Base-by-base conservation (phyloP, 1,284 basidiomycete genomes). In the Coniferiporia sulphurascens region DNA sequence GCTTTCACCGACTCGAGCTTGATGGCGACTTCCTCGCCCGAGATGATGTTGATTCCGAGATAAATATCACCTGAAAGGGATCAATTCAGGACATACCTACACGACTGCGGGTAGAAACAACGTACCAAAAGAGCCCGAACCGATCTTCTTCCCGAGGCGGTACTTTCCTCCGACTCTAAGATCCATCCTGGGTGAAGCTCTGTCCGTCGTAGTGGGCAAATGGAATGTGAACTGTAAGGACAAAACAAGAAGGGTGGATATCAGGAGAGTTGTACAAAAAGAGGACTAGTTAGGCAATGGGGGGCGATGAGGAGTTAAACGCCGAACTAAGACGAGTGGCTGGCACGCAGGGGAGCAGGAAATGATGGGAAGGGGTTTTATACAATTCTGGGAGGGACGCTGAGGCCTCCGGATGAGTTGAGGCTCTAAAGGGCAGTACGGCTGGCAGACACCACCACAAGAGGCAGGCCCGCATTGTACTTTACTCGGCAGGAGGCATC, bases 1-100 rank as follows among this genome's bases (percentile, higher is more conserved):
- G 97, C 96, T 78, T 99, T 99, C 77, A 98, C 93, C 0, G 95
- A 98, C 78, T 99, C 97, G 68, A 99, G 90, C 79, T 99, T 99
- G 85, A 99, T 98, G 71, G 95, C 97, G 61, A 99, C 97, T 74
- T 98, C 96, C 74, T 99, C 95, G 54, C 96, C 96, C n/a, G 95
- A 98, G 73, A 99, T 98, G 78, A 99, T 98, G 83, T 99, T 98
- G 76, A 98, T 95, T 64, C 97, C 97, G 63, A 99, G 91, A 76
- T 98, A 99, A 74, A 99, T 99, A 72, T 99, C 96, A 77, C 95
- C 94, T 95, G 63, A 1, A 60, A 50, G 35, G 17, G 50, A 35
- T 43, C 58, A 43, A n/a, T 54, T 56, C 34, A 63, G 54, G 43
- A 32, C 34, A 15, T 48, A 49, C 15, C 17, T 17, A 17, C 27